A percentile compares a stretch with the other conserved stretches of the same genome.
phyloP scores from a whole-genome alignment of 164 flowering plant genomes.

The Tetracentron sinense region DNA sequence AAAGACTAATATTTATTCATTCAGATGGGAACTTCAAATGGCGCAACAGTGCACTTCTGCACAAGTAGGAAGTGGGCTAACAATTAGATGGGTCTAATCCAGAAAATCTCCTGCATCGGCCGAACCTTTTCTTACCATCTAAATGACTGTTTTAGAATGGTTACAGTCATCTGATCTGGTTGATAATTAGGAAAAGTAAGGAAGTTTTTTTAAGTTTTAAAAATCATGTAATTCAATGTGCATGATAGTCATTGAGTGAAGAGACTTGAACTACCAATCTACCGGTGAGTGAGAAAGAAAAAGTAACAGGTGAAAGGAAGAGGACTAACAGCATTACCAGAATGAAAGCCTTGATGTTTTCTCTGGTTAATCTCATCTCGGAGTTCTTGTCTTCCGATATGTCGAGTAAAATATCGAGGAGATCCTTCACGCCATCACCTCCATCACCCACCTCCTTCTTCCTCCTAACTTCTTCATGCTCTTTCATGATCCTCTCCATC shows the following conservation, averaged over 20 bases:
- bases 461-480: conserved; percentile 26
- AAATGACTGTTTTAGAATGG: too few relatives aligned
- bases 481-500: conserved; percentile 41
- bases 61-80: too few relatives aligned
- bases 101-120: too few relatives aligned
- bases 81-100: too few relatives aligned
- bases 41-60: too few relatives aligned
- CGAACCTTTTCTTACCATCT: too few relatives aligned
- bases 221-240: too few relatives aligned
- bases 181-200: too few relatives aligned
- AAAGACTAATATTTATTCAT: neutral
- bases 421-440: conserved; percentile 31
- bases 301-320: neutral
- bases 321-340: conserved; percentile 32
- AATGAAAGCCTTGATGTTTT: conserved; percentile 54
- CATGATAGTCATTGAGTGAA: too few relatives aligned
- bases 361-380: conserved; percentile 42
- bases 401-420: conserved; percentile 50
- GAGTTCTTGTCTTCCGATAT: conserved; percentile 31
- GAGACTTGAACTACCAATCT: too few relatives aligned
- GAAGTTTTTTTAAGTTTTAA: too few relatives aligned
- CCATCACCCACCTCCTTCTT: neutral
- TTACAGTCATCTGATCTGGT: too few relatives aligned
- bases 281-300: neutral
- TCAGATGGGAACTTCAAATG: neutral